A percentile compares a stretch with the other conserved stretches of the same genome.
Evolutionary conservation across 31 red algal species (phyloP).

Genomic region (Asparagopsis taxiformis): DNA sequence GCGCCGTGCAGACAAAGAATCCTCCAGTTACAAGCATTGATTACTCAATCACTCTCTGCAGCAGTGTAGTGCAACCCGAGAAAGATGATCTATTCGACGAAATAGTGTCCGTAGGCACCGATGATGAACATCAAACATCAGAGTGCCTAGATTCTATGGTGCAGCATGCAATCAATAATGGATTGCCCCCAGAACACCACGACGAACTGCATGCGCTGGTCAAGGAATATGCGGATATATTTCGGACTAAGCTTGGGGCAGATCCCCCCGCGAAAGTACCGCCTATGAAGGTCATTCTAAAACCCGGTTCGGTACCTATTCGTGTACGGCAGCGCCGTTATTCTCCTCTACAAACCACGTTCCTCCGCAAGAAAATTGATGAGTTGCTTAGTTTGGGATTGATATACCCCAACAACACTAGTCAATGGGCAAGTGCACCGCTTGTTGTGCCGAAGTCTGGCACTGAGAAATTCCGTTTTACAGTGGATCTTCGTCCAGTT

Average conservation of each 20-base stretch:
- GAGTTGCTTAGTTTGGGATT: neutral
- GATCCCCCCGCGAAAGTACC: neutral
- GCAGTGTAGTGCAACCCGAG: no score
- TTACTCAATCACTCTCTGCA: no score
- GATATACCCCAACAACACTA: neutral
- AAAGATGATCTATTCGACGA: no score
- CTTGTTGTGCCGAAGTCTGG: slow-evolving; percentile 3
- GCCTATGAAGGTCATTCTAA: neutral
- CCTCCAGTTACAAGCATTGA: no score
- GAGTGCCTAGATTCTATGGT: no score
- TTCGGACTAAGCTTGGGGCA: neutral
- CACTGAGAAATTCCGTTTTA: neutral
- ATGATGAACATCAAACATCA: no score
- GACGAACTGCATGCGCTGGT: neutral
- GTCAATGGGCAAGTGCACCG: neutral
- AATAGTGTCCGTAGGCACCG: no score
- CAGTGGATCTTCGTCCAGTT: neutral
- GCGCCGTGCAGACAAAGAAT: no score
- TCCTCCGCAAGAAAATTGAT: slow-evolving; percentile 6
- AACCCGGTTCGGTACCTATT: neutral
- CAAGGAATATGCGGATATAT: neutral
- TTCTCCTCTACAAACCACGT: neutral
- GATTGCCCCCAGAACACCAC: neutral
- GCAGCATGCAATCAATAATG: neutral
- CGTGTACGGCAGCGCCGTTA: neutral